phyloP scores from a whole-genome alignment of 192 early-diverging fungal species.

The Rhizophagus sp. region DNA sequence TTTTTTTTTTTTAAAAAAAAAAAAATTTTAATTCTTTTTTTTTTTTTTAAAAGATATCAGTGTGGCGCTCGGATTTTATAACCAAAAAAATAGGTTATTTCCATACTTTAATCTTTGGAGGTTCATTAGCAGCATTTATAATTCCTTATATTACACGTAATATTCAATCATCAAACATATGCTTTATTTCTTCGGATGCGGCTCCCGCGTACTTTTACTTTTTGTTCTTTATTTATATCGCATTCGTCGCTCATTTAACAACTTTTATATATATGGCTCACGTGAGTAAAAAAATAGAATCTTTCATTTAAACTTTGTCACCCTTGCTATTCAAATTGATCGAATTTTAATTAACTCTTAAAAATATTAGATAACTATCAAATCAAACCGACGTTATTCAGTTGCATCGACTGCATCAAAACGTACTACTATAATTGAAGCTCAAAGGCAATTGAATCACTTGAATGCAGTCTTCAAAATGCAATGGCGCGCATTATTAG shows the following conservation, averaged over 20 bases:
- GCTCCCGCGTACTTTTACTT: not conserved
- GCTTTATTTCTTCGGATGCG: not conserved
- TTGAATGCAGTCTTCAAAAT: not conserved
- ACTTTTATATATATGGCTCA: slow-evolving; percentile 10
- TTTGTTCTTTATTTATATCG: slow-evolving; percentile 10
- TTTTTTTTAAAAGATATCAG: slow-evolving; percentile 14
- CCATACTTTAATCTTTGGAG: not conserved
- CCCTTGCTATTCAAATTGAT: not conserved
- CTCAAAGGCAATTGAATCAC: not conserved
- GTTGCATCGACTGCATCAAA: not conserved
- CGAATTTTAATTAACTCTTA: not conserved
- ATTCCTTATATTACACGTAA: not conserved
- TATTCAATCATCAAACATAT: slow-evolving; percentile 7
- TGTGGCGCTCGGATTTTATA: slow-evolving; percentile 15
- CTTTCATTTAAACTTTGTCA: too few relatives aligned
- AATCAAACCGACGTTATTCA: not conserved
- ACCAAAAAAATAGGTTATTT: not conserved
- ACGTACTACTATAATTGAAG: not conserved
- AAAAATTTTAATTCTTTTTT: not conserved
- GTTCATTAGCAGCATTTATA: not conserved
- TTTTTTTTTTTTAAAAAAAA: not conserved
- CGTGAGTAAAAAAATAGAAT: not conserved
- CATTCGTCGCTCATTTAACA: not conserved
- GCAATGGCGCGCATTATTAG: slow-evolving; percentile 27
- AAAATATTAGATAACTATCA: not conserved